Conservation (phyloP, 176 grass and related monocot genomes). For the Oryza coarctata region DNA sequence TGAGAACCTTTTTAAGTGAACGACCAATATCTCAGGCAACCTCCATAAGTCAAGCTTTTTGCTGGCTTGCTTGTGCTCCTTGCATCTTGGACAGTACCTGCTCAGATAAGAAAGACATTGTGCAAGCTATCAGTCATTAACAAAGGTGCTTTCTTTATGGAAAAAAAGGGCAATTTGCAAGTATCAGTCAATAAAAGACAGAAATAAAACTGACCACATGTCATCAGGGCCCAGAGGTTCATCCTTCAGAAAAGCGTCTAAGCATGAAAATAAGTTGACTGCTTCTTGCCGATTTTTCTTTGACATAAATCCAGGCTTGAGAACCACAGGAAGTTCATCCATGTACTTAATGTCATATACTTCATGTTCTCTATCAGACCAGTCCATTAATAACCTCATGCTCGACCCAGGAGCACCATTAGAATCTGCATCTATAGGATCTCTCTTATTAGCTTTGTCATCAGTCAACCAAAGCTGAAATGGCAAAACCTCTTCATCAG, state of each 20-base stretch:
- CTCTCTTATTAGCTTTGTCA: conserved; percentile 62
- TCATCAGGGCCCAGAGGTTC: conserved; percentile 96
- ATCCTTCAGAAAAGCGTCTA: conserved; percentile 93
- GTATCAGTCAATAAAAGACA: conserved; percentile 3
- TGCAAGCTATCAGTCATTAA: conserved; percentile 17
- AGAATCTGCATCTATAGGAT: conserved; percentile 50
- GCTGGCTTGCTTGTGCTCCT: conserved; percentile 94
- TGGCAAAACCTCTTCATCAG: conserved; percentile 41
- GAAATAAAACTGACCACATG: conserved; percentile 79
- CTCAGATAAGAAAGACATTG: neutral
- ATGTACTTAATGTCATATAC: conserved; percentile 69
- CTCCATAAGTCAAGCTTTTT: conserved; percentile 98
- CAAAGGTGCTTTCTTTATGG: neutral
- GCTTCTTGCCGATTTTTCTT: conserved; percentile 93
- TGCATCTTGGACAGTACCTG: conserved; percentile 97
- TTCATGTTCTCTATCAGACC: conserved; percentile 72
- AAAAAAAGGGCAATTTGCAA: neutral
- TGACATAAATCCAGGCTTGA: conserved; percentile 78
- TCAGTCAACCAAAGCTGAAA: conserved; percentile 75
- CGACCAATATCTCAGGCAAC: conserved; percentile 91
- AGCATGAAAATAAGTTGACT: conserved; percentile 88
- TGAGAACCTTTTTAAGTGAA: conserved; percentile 98
- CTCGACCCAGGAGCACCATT: conserved; percentile 24
- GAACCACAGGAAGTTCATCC: conserved; percentile 81
- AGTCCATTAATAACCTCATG: conserved; percentile 74